Evolutionary conservation across 371 early-diverging fungal species (phyloP), one percentile per base, ranked within the genome.

Genomic region (Mortierella sp.): DNA sequence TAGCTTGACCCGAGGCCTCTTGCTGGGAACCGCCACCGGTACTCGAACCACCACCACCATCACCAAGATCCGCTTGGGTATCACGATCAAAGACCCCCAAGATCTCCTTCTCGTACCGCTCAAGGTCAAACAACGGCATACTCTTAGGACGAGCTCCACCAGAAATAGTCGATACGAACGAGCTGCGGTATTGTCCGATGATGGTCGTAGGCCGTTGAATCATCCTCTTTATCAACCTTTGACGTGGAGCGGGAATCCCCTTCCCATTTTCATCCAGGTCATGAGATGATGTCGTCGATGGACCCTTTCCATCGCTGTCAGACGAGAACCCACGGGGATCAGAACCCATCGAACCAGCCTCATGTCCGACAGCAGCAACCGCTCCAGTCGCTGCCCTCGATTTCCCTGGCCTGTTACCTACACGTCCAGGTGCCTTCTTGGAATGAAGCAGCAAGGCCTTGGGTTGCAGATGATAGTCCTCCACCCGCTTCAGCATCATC

Each of bases 21-120:
- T 53, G 53, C 14, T 29, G 53, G 29, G 53, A 26, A 13, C 19
- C 31, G 19, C 34, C 19, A 34, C 2, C 31, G 7, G 4, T 10
- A 55, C 22, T 47, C 47, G 47, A 47, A 2, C 6, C 47, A 16
- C 47, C 22, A 11, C 1, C 14, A 19, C 47, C 47, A 13, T 47
- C 19, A 14, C 14, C 6, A 8, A 13, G 7, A 22, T 43, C 19
- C 3, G 14, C 14, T 31, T 53, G 40, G 34, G 39, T 24, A 9
- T 39, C 11, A 19, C 1, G n/a, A 2, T 41, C 61, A 10, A 24
- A 41, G 16, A 71, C 39, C 2, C 79, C 79, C 34, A 75, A 13
- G 40, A 79, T 75, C 58, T 79, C 79, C 26, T 64, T 74, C 37
- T 75, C 79, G 37, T 75, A 75, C 8, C 79, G 55, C 9, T 74